Percentiles rank a stretch among this genome's conserved stretches.
These are phyloP conservation scores for Hagleromyces aurorensis DNA, from an alignment of 805 yeast species.

Conservation along the genomic window DNA sequence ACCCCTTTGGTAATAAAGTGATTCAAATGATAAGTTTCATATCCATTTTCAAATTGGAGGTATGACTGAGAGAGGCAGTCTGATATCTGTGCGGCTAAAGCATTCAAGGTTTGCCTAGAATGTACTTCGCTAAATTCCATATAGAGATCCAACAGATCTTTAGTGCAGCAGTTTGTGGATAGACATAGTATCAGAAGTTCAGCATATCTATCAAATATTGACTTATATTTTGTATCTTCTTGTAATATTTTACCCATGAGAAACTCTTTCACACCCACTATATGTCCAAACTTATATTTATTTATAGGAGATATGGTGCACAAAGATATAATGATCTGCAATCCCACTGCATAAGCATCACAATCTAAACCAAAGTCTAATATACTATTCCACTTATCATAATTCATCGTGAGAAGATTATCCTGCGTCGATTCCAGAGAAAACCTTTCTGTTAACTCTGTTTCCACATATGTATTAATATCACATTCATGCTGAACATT, in stretches of 20 bases:
- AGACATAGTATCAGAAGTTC: conserved; percentile 16
- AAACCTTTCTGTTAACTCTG: conserved; percentile 14
- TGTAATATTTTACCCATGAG: conserved; percentile 5
- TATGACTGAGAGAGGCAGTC: conserved; percentile 20
- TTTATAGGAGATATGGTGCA: conserved; percentile 19
- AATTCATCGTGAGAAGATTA: conserved; percentile 11
- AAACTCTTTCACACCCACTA: conserved; percentile 5
- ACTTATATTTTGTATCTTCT: neutral
- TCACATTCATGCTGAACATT: conserved; percentile 5
- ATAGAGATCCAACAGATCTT: conserved; percentile 18
- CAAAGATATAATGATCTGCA: conserved; percentile 21
- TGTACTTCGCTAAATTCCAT: conserved; percentile 4
- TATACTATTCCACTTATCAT: conserved; percentile 11
- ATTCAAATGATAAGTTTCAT: conserved; percentile 10
- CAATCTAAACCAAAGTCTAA: conserved; percentile 5
- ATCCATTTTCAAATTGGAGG: conserved; percentile 27
- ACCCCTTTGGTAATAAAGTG: conserved; percentile 6
- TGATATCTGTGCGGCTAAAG: conserved; percentile 11
- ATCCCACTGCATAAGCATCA: conserved; percentile 7
- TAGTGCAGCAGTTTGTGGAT: conserved; percentile 14
- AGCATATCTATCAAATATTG: conserved; percentile 4
- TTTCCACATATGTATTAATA: conserved; percentile 16
- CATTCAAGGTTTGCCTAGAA: conserved; percentile 9
- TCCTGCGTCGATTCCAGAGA: conserved; percentile 12
- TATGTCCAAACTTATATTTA: conserved; percentile 15